Evolutionary conservation across 495 filamentous ascomycete genomes (phyloP), one percentile per base, ranked within the genome.

Genomic region (Penicillium samsonianum): DNA sequence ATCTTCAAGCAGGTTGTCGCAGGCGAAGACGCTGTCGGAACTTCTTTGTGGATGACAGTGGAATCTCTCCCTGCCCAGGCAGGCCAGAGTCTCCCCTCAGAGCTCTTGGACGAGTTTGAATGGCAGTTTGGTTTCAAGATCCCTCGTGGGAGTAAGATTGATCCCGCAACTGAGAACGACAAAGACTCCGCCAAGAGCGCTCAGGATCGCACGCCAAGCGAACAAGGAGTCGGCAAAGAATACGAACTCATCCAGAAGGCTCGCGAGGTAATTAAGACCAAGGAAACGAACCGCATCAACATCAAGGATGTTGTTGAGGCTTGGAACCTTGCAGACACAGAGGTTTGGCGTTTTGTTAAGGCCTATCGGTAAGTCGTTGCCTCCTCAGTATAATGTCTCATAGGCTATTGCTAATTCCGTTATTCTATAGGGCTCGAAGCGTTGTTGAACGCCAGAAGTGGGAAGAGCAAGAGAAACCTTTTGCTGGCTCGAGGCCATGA

Each of bases 261-360:
- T 16, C 74, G 79, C 4, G 77, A 81, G 14, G 63, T 84, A 10
- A 72, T 85, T 8, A 77, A 77, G 60, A 65, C 62, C 61, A 68
- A 72, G 57, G 55, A 65, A 45, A 66, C 40, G 38, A 68, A 65
- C 47, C 57, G 60, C 11, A 60, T 69, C 47, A 72, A 64, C 45
- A 70, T 91, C 28, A 78, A 81, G 40, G 79, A 80, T 22, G 84
- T 87, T 40, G 80, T 89, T 17, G 94, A 97, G 78, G 88, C 89
- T 58, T 98, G 94, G 94, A 96, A 93, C 71, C 61, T 96, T 61
- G 92, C 90, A 5, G 91, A 96, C 71, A 88, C 90, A 9, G 94
- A 98, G 74, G 90, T 88, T 3, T 98, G 94, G 94, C 83, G 85
- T 63, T 97, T 98, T 64, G 87, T 90, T 9, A 78, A 86, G 61